A percentile compares a stretch with the other conserved stretches of the same genome.
phyloP scores from a whole-genome alignment of 2,329 filamentous ascomycete species.

The Claviceps africana region DNA sequence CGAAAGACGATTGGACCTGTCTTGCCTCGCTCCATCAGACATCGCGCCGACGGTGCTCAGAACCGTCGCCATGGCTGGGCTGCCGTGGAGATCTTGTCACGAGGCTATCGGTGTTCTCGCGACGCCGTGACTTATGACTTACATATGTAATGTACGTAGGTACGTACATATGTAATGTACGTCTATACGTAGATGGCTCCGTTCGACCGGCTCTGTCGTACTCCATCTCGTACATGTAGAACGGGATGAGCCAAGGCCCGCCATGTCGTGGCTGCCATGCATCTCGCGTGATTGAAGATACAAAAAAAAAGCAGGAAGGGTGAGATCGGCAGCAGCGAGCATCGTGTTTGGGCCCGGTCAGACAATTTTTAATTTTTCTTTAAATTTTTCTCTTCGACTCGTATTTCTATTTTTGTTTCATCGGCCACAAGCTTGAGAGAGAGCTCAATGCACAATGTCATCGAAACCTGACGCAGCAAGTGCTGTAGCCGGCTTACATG shows the following conservation, averaged over 20 bases:
- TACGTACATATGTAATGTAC: no score
- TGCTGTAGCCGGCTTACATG: neutral
- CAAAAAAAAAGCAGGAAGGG: neutral
- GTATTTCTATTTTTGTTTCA: no score
- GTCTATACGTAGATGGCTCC: neutral
- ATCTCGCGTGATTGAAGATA: conserved; percentile 6
- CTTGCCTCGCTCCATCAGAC: neutral
- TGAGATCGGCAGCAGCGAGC: conserved; percentile 6
- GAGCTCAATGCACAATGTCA: neutral
- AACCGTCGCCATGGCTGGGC: neutral
- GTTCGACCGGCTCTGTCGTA: neutral
- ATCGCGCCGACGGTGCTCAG: neutral
- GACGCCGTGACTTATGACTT: conserved; percentile 2
- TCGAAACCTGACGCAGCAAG: conserved; percentile 1
- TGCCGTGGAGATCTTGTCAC: neutral
- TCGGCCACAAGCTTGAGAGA: neutral
- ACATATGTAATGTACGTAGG: no score
- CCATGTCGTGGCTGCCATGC: conserved; percentile 5
- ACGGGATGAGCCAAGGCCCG: conserved; percentile 1
- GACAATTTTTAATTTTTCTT: no score
- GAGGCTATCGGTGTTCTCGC: neutral
- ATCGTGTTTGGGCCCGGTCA: neutral
- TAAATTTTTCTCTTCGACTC: no score
- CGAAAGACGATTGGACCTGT: neutral
- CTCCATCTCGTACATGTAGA: conserved; percentile 1